Percentiles rank a stretch among this genome's conserved stretches.
Conservation (phyloP, 371 early-diverging fungal species). For the Coemansia sp. region DNA sequence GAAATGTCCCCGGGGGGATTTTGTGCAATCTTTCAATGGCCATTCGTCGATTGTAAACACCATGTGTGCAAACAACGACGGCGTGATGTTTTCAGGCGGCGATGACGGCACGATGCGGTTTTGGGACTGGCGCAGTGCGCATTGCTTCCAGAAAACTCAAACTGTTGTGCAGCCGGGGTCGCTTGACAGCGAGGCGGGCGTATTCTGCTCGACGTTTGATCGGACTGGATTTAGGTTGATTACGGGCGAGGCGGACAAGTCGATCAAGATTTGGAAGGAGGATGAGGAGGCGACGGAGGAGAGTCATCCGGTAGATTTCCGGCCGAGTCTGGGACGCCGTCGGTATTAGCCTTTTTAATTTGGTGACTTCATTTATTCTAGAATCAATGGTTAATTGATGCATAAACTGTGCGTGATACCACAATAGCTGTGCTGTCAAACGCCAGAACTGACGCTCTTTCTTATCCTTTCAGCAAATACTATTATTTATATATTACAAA, state of each 20-base stretch:
- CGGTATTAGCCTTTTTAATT: constrained; percentile 8
- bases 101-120: constrained; percentile 95
- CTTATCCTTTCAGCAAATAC: too few relatives aligned
- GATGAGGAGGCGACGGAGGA: constrained; percentile 59
- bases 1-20: constrained; percentile 92
- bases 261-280: constrained; percentile 87
- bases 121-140: constrained; percentile 95
- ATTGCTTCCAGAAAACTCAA: constrained; percentile 87
- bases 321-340: constrained; percentile 53
- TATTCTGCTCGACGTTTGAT: constrained; percentile 94
- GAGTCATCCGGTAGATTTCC: constrained; percentile 67
- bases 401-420: too few relatives aligned
- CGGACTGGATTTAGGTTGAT: constrained; percentile 89
- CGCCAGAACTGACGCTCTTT: too few relatives aligned
- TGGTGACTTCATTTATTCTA: too few relatives aligned
- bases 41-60: constrained; percentile 90
- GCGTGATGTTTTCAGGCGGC: constrained; percentile 86
- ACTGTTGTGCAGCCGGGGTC: constrained; percentile 92
- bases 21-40: constrained; percentile 89
- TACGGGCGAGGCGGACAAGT: constrained; percentile 98
- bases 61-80: constrained; percentile 82
- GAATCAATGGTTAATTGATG: too few relatives aligned
- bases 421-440: too few relatives aligned
- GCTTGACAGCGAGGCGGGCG: constrained; percentile 93
- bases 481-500: background rate